Conservation (phyloP, 106 monocot species). For the Dactylorhiza incarnata region DNA sequence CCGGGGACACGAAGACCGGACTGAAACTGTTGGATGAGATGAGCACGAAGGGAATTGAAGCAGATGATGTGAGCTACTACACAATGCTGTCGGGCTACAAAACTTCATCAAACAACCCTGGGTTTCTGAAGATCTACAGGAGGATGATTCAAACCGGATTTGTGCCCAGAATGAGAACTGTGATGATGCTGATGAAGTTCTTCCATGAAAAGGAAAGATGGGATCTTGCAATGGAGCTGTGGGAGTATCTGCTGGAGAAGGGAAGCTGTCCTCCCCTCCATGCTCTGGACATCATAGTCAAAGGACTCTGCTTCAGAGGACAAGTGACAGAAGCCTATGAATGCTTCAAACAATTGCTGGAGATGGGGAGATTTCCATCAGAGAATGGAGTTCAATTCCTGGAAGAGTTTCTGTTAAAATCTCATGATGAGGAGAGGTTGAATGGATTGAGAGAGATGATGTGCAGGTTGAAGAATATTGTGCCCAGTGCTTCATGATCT, state of each 20-base stretch:
- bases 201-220: slow-evolving; percentile 48
- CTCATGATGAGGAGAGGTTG: slow-evolving; percentile 33
- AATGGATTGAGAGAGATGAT: slow-evolving; percentile 44
- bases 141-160: slow-evolving; percentile 39
- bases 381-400: slow-evolving; percentile 55
- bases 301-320: slow-evolving; percentile 50
- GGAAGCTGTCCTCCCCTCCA: slow-evolving; percentile 79
- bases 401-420: slow-evolving; percentile 40
- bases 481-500: slow-evolving; percentile 3
- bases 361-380: slow-evolving; percentile 57
- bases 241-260: slow-evolving; percentile 70
- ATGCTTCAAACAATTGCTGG: slow-evolving; percentile 65
- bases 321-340: slow-evolving; percentile 42
- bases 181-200: slow-evolving; percentile 78
- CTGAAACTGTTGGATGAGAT: slow-evolving; percentile 50
- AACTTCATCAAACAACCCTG: slow-evolving; percentile 20
- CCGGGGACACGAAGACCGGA: slow-evolving; percentile 32
- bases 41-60: slow-evolving; percentile 42
- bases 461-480: slow-evolving; percentile 21
- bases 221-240: slow-evolving; percentile 63
- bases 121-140: slow-evolving; percentile 34
- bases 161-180: slow-evolving; percentile 24
- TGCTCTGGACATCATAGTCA: slow-evolving; percentile 65
- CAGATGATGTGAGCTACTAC: slow-evolving; percentile 69
- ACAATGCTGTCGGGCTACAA: slow-evolving; percentile 59